Evolutionary conservation across 2,329 filamentous ascomycete genomes (phyloP).

Genomic region (Fusarium xylarioides): DNA sequence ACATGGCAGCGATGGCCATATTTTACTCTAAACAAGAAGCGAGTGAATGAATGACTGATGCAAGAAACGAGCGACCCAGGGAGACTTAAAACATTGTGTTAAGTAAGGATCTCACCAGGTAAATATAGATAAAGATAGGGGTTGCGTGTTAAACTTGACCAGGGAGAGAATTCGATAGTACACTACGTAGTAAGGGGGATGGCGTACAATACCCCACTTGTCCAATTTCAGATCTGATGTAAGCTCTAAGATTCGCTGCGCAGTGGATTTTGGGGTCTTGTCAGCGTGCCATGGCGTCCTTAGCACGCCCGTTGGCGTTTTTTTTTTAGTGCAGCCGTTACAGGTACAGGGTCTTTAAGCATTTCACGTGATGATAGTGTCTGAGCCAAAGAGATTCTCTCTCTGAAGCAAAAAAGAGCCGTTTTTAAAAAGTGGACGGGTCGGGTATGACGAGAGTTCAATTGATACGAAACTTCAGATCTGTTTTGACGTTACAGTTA

Average conservation of each 20-base stretch:
- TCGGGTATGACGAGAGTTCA: background rate
- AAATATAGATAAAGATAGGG: background rate
- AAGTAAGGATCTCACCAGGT: background rate
- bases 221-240: conserved; percentile 18
- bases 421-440: background rate
- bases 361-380: background rate
- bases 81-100: background rate
- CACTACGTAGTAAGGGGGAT: conserved; percentile 11
- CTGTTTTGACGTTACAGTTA: conserved; percentile 16
- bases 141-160: background rate
- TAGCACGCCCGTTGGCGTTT: background rate
- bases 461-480: conserved; percentile 10
- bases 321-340: background rate
- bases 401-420: background rate
- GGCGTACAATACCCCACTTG: conserved; percentile 11
- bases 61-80: background rate
- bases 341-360: background rate
- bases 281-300: background rate
- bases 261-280: background rate
- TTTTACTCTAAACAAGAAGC: background rate
- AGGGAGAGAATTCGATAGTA: conserved; percentile 16
- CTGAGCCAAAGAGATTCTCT: background rate
- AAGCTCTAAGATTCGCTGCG: background rate
- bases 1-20: conserved; percentile 15
- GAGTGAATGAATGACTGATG: background rate